phyloP scores from a whole-genome alignment of 1,284 basidiomycete species.

The Calocybe gambosa region DNA sequence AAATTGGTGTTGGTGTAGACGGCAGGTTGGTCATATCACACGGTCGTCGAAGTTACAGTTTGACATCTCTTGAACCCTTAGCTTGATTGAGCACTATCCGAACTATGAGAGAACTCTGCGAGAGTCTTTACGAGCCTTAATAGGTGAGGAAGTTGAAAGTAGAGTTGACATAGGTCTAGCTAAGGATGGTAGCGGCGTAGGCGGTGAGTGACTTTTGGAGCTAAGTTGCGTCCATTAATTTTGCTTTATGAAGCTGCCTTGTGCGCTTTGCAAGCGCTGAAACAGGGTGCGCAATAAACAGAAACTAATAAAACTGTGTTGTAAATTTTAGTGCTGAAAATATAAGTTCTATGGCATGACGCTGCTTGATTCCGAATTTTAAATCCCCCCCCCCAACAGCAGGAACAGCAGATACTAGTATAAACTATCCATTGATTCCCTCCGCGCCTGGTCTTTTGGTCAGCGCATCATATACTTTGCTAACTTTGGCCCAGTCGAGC shows the following conservation, averaged over 20 bases:
- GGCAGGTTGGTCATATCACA: conserved; percentile 56
- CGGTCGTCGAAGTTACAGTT: background rate
- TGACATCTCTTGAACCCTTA: conserved; percentile 22
- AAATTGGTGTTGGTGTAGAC: conserved; percentile 80
- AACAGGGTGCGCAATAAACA: conserved; percentile 27
- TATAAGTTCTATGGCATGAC: background rate
- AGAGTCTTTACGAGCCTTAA: conserved; percentile 65
- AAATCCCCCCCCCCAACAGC: background rate
- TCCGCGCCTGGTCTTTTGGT: background rate
- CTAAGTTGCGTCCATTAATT: conserved; percentile 4
- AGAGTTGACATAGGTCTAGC: conserved; percentile 85
- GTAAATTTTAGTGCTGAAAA: background rate
- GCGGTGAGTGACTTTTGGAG: conserved; percentile 54
- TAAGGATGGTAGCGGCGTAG: conserved; percentile 96
- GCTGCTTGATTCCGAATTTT: too few species aligned
- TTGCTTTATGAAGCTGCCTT: conserved; percentile 52
- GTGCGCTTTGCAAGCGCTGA: conserved; percentile 65
- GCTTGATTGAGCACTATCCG: conserved; percentile 89
- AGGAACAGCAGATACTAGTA: background rate
- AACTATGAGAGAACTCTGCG: conserved; percentile 74
- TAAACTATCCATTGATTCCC: too few species aligned
- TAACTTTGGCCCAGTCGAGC: conserved; percentile 79
- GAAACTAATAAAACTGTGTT: background rate
- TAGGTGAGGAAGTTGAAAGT: conserved; percentile 77
- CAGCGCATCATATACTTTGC: conserved; percentile 22